A percentile compares a stretch with the other conserved stretches of the same genome.
Conservation (phyloP, 768 basidiomycete species). For the Mycena olivaceomarginata region DNA sequence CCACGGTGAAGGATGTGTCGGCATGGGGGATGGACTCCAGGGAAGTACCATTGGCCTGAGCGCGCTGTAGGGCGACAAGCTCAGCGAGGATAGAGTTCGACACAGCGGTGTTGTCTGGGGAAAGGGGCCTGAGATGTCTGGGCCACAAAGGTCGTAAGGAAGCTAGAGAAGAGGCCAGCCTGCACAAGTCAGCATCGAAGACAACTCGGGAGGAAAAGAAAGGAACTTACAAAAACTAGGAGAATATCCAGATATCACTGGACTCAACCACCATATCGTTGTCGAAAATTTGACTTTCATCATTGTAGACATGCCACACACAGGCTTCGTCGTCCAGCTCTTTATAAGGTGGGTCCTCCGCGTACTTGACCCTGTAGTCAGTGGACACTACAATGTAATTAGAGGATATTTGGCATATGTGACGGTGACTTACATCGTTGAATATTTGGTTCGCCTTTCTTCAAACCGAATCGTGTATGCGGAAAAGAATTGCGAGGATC, state of each 20-base stretch:
- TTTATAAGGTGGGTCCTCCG: conserved; percentile 31
- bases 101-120: conserved; percentile 35
- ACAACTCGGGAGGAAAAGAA: background rate
- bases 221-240: conserved; percentile 25
- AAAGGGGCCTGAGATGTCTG: conserved; percentile 30
- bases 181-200: conserved; percentile 9
- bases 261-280: background rate
- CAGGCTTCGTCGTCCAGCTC: conserved; percentile 40
- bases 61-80: conserved; percentile 1
- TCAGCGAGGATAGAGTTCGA: conserved; percentile 3
- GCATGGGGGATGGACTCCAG: background rate
- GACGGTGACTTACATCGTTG: background rate
- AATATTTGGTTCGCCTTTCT: background rate
- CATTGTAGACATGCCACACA: conserved; percentile 42
- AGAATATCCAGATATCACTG: conserved; percentile 43
- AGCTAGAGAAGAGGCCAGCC: conserved; percentile 47
- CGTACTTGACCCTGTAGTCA: conserved; percentile 36
- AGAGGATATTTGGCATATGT: background rate
- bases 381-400: background rate
- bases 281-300: conserved; percentile 40
- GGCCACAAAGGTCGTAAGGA: conserved; percentile 42
- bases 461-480: conserved; percentile 18
- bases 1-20: conserved; percentile 6
- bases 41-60: background rate
- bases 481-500: background rate